These are phyloP conservation scores for Excoecaria agallocha DNA, from an alignment of 345 rosid genomes.

Conservation along the genomic window DNA sequence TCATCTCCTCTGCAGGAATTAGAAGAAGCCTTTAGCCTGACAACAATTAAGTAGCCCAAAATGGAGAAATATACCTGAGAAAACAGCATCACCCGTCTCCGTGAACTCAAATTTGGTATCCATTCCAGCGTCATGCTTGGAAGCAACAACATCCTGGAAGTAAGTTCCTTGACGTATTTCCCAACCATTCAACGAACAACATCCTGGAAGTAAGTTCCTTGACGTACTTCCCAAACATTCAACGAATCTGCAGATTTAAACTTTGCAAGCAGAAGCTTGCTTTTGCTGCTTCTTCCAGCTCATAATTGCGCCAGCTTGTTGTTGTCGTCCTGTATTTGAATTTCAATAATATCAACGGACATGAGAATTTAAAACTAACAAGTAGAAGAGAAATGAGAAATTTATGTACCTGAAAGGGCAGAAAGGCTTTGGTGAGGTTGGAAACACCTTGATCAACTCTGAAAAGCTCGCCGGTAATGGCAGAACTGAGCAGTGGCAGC, in stretches of 20 bases:
- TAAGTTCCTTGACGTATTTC: constrained; percentile 86
- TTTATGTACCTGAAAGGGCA: constrained; percentile 61
- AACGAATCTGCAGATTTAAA: constrained; percentile 64
- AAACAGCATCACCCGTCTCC: constrained; percentile 78
- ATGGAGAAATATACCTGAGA: constrained; percentile 52
- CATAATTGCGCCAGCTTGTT: constrained; percentile 77
- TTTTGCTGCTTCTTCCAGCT: constrained; percentile 92
- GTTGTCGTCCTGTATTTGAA: constrained; percentile 60
- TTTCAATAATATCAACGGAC: not conserved
- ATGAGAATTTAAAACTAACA: not conserved
- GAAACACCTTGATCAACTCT: constrained; percentile 92
- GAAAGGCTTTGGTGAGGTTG: constrained; percentile 82
- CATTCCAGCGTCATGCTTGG: constrained; percentile 91
- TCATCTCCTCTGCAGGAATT: too few species aligned
- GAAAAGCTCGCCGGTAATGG: constrained; percentile 78
- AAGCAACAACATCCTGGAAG: constrained; percentile 75
- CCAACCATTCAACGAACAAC: constrained; percentile 85
- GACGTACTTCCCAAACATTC: too few species aligned
- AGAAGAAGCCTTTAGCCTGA: not conserved
- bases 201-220: too few species aligned
- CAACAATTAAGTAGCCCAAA: not conserved
- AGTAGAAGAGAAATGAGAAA: not conserved
- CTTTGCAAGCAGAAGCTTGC: constrained; percentile 88
- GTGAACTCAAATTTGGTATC: constrained; percentile 87
- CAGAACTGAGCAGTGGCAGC: constrained; percentile 84